A percentile compares a stretch with the other conserved stretches of the same genome.
phyloP scores from a whole-genome alignment of 257 asterid species.

The Solanum sejunctum region DNA sequence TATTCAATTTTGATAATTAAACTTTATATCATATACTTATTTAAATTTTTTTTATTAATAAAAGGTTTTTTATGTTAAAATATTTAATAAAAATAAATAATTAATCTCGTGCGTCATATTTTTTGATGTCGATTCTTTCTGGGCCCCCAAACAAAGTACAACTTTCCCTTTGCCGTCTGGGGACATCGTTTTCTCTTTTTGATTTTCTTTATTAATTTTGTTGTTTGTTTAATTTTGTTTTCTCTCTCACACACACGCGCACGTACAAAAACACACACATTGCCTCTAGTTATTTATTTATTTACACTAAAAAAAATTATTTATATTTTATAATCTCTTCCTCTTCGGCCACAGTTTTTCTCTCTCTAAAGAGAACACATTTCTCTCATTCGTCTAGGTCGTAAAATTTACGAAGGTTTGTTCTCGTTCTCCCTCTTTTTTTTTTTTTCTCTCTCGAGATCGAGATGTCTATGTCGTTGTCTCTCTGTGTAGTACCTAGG shows the following conservation, averaged over 20 bases:
- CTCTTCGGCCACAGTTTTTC: conserved; percentile 9
- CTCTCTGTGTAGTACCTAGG: neutral
- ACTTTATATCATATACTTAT: no score
- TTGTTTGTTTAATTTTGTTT: neutral
- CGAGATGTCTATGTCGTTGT: neutral
- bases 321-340: neutral
- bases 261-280: neutral
- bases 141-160: neutral
- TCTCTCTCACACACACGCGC: neutral
- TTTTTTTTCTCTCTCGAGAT: neutral
- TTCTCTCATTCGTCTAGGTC: conserved; percentile 1
- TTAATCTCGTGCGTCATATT: no score
- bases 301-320: neutral
- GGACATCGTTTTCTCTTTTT: neutral
- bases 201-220: neutral
- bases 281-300: conserved; percentile 4
- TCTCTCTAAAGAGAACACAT: conserved; percentile 6
- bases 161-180: conserved; percentile 7
- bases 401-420: conserved; percentile 11
- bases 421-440: neutral
- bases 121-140: no score
- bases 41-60: no score
- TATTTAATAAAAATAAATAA: no score
- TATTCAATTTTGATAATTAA: neutral
- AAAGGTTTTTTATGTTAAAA: no score